These are phyloP conservation scores for Penicillium palitans DNA, from an alignment of 2,329 filamentous ascomycete species.

Conservation along the genomic window DNA sequence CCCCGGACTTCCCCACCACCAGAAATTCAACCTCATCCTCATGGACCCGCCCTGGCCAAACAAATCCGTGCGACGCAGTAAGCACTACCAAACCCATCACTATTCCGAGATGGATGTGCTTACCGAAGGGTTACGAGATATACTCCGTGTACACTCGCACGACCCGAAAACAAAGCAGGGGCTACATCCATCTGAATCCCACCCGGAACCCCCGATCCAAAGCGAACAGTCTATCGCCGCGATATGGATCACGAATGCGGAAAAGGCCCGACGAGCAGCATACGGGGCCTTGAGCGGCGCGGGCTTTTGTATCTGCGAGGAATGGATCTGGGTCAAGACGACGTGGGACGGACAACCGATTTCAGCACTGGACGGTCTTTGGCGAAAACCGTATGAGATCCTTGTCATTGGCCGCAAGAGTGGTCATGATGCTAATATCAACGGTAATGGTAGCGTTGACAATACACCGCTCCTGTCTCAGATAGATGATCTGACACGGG, in stretches of 20 bases:
- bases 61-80: slow-evolving; percentile 56
- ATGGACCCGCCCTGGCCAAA: slow-evolving; percentile 67
- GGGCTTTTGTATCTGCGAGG: slow-evolving; percentile 55
- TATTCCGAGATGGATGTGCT: slow-evolving; percentile 34
- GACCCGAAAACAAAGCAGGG: slow-evolving; percentile 27
- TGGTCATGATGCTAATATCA: slow-evolving; percentile 18
- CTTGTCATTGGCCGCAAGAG: slow-evolving; percentile 48
- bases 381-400: slow-evolving; percentile 64
- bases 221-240: slow-evolving; percentile 46
- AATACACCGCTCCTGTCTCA: not conserved
- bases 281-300: slow-evolving; percentile 46
- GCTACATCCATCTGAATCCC: slow-evolving; percentile 20
- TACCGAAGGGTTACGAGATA: slow-evolving; percentile 39
- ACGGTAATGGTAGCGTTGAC: slow-evolving; percentile 17
- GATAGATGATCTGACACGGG: slow-evolving; percentile 7
- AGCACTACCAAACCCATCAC: slow-evolving; percentile 46
- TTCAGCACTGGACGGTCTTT: slow-evolving; percentile 52
- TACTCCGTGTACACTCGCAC: slow-evolving; percentile 48
- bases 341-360: slow-evolving; percentile 56
- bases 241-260: slow-evolving; percentile 64
- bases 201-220: not conserved
- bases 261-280: slow-evolving; percentile 50
- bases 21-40: slow-evolving; percentile 59
- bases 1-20: slow-evolving; percentile 23
- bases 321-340: slow-evolving; percentile 66